These are phyloP conservation scores for Medicago arabica DNA, from an alignment of 306 rosid species.

Conservation along the genomic window DNA sequence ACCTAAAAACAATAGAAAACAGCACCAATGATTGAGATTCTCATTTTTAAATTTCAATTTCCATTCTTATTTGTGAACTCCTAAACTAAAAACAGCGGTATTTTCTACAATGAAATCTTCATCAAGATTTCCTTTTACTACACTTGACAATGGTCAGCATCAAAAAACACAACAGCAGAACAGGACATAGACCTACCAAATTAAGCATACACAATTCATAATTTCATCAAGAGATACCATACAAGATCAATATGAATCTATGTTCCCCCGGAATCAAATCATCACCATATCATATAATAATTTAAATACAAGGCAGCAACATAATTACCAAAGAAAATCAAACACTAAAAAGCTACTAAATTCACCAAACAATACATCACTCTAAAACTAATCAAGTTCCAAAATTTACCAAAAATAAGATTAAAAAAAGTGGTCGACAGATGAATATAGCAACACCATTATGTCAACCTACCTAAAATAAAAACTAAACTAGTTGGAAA, in stretches of 20 bases:
- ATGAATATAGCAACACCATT: constrained; percentile 14
- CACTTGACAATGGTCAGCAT: background rate
- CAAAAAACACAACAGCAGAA: constrained; percentile 2
- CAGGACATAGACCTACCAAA: background rate
- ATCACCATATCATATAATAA: background rate
- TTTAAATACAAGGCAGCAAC: constrained; percentile 24
- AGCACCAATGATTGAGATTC: background rate
- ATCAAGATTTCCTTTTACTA: background rate
- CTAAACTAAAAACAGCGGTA: background rate
- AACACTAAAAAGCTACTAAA: constrained; percentile 7
- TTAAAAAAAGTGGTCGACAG: background rate
- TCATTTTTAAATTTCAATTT: background rate
- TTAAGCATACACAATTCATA: constrained; percentile 13
- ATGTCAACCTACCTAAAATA: constrained; percentile 23
- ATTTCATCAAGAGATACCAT: background rate
- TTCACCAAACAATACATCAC: constrained; percentile 22
- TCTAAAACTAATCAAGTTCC: constrained; percentile 31
- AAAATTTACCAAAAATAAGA: constrained; percentile 6
- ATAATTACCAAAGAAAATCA: constrained; percentile 9
- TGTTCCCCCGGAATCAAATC: constrained; percentile 2
- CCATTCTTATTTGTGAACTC: background rate
- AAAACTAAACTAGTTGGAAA: background rate
- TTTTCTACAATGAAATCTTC: background rate
- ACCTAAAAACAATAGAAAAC: background rate
- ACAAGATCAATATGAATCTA: background rate